Conservation (phyloP, 305 asterid species). For the Solanum hybrid region DNA sequence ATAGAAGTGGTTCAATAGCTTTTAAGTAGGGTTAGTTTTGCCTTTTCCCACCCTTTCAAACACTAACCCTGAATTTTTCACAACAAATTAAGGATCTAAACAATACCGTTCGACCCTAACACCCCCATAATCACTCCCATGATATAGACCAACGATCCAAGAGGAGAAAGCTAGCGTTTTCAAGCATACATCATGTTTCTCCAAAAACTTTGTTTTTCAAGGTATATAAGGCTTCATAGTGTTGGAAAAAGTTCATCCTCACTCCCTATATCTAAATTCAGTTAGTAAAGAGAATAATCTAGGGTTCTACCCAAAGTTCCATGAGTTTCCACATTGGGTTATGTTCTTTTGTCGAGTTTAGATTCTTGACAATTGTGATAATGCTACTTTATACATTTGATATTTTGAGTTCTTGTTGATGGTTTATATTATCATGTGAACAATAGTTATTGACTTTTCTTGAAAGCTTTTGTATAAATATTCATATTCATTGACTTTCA, state of each 20-base stretch:
- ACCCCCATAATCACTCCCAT: too few species aligned
- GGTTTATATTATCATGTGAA: background rate
- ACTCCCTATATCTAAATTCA: background rate
- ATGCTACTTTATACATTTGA: background rate
- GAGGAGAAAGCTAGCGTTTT: too few species aligned
- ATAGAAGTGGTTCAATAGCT: too few species aligned
- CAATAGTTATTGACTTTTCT: background rate
- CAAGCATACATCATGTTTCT: too few species aligned
- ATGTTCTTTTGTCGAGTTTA: background rate
- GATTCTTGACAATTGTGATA: background rate
- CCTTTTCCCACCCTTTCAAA: too few species aligned
- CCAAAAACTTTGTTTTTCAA: too few species aligned
- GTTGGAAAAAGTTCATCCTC: background rate
- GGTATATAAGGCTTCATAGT: too few species aligned
- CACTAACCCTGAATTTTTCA: too few species aligned
- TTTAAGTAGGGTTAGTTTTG: too few species aligned
- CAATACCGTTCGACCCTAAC: too few species aligned
- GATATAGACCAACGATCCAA: too few species aligned
- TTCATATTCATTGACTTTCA: background rate
- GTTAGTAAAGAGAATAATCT: background rate
- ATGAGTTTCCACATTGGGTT: background rate
- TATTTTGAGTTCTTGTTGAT: background rate
- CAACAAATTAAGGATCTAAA: too few species aligned
- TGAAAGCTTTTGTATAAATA: background rate
- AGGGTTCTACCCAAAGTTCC: background rate